Evolutionary conservation across 305 asterid genomes (phyloP).

Genomic region (Withania somnifera): DNA sequence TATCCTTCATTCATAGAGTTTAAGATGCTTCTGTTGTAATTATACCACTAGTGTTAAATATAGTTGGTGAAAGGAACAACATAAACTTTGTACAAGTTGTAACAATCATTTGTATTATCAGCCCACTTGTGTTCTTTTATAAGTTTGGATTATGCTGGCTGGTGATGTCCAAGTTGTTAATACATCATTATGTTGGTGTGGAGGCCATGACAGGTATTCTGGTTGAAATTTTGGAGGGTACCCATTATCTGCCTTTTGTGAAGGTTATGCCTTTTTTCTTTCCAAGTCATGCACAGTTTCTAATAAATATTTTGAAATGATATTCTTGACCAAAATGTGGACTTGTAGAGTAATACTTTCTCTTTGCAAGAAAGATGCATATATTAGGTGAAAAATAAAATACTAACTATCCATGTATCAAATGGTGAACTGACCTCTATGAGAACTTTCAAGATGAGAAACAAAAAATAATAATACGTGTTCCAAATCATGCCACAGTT

Average conservation of each 20-base stretch:
- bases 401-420: no score
- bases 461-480: background rate
- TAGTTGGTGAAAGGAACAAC: slow-evolving; percentile 3
- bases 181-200: background rate
- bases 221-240: background rate
- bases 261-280: background rate
- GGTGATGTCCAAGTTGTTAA: no score
- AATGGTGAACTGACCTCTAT: background rate
- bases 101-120: background rate
- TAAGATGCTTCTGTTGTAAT: slow-evolving; percentile 1
- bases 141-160: background rate
- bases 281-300: background rate
- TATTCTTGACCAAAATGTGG: background rate
- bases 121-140: background rate
- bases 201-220: background rate
- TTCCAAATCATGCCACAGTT: background rate
- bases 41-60: background rate
- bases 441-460: background rate
- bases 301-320: background rate
- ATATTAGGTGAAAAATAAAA: background rate
- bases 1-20: slow-evolving; percentile 2
- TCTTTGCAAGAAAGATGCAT: no score
- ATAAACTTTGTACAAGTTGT: background rate
- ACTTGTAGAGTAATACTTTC: no score
- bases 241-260: background rate